Conservation (phyloP, 768 basidiomycete genomes). For the Mycena kentingensis region DNA sequence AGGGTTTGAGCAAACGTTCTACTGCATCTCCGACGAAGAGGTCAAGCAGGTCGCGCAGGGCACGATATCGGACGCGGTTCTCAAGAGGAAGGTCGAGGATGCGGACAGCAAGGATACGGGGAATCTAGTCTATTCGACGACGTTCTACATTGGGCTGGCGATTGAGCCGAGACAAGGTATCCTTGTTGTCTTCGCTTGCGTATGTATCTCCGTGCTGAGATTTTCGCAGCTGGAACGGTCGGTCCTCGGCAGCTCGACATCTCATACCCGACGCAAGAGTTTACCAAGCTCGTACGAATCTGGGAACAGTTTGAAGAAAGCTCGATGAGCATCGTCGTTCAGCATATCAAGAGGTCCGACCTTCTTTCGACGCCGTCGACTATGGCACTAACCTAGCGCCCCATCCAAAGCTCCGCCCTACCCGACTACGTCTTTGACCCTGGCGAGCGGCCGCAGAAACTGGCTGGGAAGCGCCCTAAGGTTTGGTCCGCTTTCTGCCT, state of each 20-base stretch:
- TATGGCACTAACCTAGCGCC: constrained; percentile 8
- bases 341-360: constrained; percentile 85
- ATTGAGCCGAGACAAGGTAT: constrained; percentile 90
- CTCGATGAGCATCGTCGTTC: constrained; percentile 92
- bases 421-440: constrained; percentile 84
- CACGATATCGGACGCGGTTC: constrained; percentile 40
- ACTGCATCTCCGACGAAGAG: constrained; percentile 86
- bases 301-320: constrained; percentile 95
- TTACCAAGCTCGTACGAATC: constrained; percentile 84
- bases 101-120: constrained; percentile 75
- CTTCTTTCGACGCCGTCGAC: constrained; percentile 6
- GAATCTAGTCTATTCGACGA: constrained; percentile 89
- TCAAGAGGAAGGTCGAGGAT: constrained; percentile 55
- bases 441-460: constrained; percentile 75
- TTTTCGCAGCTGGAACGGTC: constrained; percentile 62
- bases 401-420: constrained; percentile 57
- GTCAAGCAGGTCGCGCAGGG: constrained; percentile 87
- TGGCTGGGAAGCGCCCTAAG: constrained; percentile 76
- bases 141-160: constrained; percentile 93
- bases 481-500: constrained; percentile 35
- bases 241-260: constrained; percentile 90
- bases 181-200: neutral
- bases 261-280: constrained; percentile 94
- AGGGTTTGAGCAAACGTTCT: constrained; percentile 85
- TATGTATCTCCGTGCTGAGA: constrained; percentile 1